These are phyloP conservation scores for Fusarium heterosporum DNA, from an alignment of 2,329 filamentous ascomycete species.

Conservation along the genomic window DNA sequence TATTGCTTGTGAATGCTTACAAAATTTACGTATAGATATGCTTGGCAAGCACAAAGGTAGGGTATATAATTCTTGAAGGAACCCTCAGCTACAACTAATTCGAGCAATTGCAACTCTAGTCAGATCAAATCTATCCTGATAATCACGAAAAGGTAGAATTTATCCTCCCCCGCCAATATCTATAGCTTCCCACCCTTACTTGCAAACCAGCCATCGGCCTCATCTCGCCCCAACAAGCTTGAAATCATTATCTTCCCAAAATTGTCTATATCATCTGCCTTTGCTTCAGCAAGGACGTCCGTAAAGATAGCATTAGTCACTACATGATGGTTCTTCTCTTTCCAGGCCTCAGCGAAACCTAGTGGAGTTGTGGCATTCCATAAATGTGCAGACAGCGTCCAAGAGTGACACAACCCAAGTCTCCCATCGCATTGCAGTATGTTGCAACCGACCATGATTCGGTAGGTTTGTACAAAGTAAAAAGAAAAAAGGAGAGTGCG, in stretches of 20 bases:
- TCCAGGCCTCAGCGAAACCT: slow-evolving; percentile 56
- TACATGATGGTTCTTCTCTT: slow-evolving; percentile 51
- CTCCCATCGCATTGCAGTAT: slow-evolving; percentile 47
- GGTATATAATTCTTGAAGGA: too few relatives aligned
- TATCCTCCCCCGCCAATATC: not conserved
- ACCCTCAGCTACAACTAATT: too few relatives aligned
- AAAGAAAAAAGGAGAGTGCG: slow-evolving; percentile 63
- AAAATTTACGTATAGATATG: not conserved
- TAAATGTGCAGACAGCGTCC: slow-evolving; percentile 55
- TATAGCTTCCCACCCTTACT: slow-evolving; percentile 40
- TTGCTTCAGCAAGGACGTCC: slow-evolving; percentile 50
- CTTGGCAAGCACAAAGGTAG: too few relatives aligned
- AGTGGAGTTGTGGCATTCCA: slow-evolving; percentile 53
- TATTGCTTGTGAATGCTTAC: accelerated
- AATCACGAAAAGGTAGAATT: not conserved
- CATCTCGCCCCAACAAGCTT: slow-evolving; percentile 49
- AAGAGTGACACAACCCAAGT: slow-evolving; percentile 51
- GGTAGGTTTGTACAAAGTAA: slow-evolving; percentile 57
- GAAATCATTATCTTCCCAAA: slow-evolving; percentile 56
- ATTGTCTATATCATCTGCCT: slow-evolving; percentile 57
- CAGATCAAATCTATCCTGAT: too few relatives aligned
- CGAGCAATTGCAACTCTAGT: too few relatives aligned
- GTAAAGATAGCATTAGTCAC: slow-evolving; percentile 48
- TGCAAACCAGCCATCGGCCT: slow-evolving; percentile 52
- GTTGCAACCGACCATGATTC: slow-evolving; percentile 49